A percentile compares a stretch with the other conserved stretches of the same genome.
These are phyloP conservation scores for Candida odintsovae DNA, from an alignment of 805 yeast genomes.

Conservation along the genomic window DNA sequence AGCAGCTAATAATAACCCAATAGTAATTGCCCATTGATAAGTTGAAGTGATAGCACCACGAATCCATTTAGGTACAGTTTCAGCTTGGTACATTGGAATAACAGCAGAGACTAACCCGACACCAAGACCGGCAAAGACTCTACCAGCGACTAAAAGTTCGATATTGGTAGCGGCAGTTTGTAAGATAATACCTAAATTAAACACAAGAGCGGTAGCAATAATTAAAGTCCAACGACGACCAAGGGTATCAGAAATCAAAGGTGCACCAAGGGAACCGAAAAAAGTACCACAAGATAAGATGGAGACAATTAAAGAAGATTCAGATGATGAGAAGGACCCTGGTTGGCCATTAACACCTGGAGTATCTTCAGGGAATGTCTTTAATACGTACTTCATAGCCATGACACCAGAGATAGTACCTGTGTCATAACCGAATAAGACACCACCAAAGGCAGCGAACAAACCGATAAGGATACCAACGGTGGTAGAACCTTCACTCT, in stretches of 20 bases:
- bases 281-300: conserved; percentile 68
- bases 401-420: conserved; percentile 62
- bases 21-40: conserved; percentile 68
- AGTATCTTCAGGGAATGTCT: conserved; percentile 34
- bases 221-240: conserved; percentile 52
- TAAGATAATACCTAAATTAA: conserved; percentile 48
- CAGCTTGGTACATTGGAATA: conserved; percentile 75
- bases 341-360: conserved; percentile 29
- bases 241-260: conserved; percentile 46
- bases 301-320: conserved; percentile 62
- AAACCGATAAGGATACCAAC: conserved; percentile 48
- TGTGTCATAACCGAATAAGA: conserved; percentile 64
- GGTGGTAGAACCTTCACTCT: conserved; percentile 42
- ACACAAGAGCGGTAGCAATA: conserved; percentile 37
- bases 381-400: conserved; percentile 54
- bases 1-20: conserved; percentile 68
- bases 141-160: conserved; percentile 55
- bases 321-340: conserved; percentile 37
- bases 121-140: conserved; percentile 66
- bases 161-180: conserved; percentile 42
- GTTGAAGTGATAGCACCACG: conserved; percentile 75
- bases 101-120: conserved; percentile 70
- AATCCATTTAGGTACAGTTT: conserved; percentile 71
- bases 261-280: conserved; percentile 57
- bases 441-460: conserved; percentile 65